Evolutionary conservation across 73 alveolate species (phyloP).

Genomic region (Uronychia binucleata): DNA sequence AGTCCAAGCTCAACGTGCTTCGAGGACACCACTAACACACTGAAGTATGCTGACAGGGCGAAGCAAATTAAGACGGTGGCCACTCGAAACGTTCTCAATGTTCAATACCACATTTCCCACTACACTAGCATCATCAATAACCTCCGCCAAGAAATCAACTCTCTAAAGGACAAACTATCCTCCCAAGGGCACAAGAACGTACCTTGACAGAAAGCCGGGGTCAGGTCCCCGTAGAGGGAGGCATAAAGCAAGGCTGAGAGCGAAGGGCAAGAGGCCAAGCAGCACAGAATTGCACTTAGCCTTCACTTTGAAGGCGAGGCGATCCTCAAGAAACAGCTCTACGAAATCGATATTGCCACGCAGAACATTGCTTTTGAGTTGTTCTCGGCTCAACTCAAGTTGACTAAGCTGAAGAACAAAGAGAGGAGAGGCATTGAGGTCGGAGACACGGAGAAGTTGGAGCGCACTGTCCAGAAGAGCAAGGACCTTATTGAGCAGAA

Average conservation of each 20-base stretch:
- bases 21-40: constrained; percentile 93
- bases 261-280: neutral
- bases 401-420: constrained; percentile 26
- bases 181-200: neutral
- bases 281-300: constrained; percentile 47
- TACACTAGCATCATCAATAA: constrained; percentile 78
- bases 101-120: constrained; percentile 75
- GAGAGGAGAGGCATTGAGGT: neutral
- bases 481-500: neutral
- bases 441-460: neutral
- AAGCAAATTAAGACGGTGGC: constrained; percentile 93
- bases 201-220: neutral
- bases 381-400: constrained; percentile 28
- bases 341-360: constrained; percentile 44
- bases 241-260: neutral
- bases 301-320: constrained; percentile 65
- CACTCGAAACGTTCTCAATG: constrained; percentile 79
- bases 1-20: constrained; percentile 73
- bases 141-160: constrained; percentile 72
- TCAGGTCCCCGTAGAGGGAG: neutral
- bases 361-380: constrained; percentile 58
- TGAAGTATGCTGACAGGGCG: constrained; percentile 96
- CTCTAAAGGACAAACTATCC: constrained; percentile 52
- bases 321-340: constrained; percentile 46
- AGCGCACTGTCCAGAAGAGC: neutral